These are phyloP conservation scores for Fraxinus floribunda DNA, from an alignment of 305 asterid species.

Conservation along the genomic window DNA sequence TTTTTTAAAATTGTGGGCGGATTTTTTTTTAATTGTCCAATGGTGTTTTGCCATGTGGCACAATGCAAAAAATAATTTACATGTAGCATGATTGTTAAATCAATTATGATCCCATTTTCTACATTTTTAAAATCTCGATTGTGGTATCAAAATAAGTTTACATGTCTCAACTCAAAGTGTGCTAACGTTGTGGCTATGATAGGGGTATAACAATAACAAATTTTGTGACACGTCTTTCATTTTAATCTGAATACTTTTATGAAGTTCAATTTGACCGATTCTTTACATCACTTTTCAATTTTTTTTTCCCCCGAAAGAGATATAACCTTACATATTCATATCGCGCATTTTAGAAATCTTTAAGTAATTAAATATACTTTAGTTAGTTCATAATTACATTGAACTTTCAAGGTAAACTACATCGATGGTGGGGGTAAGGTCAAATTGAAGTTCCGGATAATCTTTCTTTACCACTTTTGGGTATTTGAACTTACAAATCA, in stretches of 20 bases:
- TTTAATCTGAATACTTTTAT: too few relatives aligned
- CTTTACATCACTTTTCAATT: background rate
- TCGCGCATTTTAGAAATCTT: background rate
- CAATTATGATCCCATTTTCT: background rate
- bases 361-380: background rate
- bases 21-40: too few relatives aligned
- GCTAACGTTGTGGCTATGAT: background rate
- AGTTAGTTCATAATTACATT: constrained; percentile 25
- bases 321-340: background rate
- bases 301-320: background rate
- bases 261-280: background rate
- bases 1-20: too few relatives aligned
- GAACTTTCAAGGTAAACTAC: constrained; percentile 32
- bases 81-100: too few relatives aligned
- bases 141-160: background rate
- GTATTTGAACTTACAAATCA: constrained; percentile 32
- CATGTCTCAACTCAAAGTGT: background rate
- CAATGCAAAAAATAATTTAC: too few relatives aligned
- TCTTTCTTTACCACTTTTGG: constrained; percentile 24
- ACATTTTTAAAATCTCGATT: background rate
- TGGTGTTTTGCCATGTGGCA: too few relatives aligned
- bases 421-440: constrained; percentile 38
- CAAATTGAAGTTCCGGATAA: constrained; percentile 27
- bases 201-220: background rate
- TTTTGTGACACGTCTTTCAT: too few relatives aligned